Evolutionary conservation across 2,329 filamentous ascomycete genomes (phyloP), one percentile per base, ranked within the genome.

Genomic region (Tolypocladium pustulatum): DNA sequence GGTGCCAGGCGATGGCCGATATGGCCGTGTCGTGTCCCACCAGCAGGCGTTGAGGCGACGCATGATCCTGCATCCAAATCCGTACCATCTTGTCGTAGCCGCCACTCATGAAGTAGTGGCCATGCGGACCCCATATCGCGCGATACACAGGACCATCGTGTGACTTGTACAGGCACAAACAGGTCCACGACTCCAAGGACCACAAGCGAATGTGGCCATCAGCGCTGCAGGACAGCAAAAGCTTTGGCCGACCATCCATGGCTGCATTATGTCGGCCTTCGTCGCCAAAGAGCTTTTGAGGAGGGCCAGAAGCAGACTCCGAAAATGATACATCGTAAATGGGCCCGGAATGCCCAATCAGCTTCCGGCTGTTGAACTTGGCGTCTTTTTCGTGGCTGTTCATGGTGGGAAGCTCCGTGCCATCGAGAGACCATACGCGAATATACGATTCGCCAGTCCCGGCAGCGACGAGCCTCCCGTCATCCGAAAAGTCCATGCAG

Each of bases 361-460:
- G 69, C 81, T 91, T 74, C 79, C 74, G 85, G 81, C 74, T 87
- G 76, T 73, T 85, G 66, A 77, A 83, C 72, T 83, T 83, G 61
- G 79, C 69, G 43, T 83, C 81, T 59, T 85, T 82, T 63, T 84
- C 82, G 15, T 78, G 76, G 0, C 77, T 71, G 52, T 86, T 81
- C 55, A 84, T 82, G 17, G 89, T 88, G 53, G 83, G 83, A 15
- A 99, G 83, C 4, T 90, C 83, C 62, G 88, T 89, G 62, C 93
- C 94, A 66, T 96, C 90, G 46, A 97, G 78, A 43, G 89, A 89
- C 91, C 93, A 99, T 15, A 99, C 84, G 20, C 93, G 89, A 66
- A 99, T 96, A 70, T 97, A 97, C 0, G 93, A 97, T 69, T 97
- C 92, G 58, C 88, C 86, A 54, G 92, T 96, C 34, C 94, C 95